Evolutionary conservation across 2,329 filamentous ascomycete genomes (phyloP).

Genomic region (Ilyonectria sp.): DNA sequence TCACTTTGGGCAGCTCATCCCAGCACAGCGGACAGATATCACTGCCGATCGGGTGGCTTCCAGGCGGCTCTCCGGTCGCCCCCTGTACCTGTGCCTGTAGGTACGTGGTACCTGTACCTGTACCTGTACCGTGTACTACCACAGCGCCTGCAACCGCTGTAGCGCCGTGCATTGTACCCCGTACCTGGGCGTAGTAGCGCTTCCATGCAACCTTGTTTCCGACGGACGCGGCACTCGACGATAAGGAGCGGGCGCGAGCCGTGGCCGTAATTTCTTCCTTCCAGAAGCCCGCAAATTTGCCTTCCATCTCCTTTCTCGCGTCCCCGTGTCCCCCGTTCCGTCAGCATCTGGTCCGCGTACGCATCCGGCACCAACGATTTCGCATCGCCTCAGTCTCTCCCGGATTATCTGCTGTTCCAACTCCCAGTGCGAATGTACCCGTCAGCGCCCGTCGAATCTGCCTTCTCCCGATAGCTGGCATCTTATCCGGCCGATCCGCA

Average conservation of each 20-base stretch:
- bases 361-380: constrained; percentile 10
- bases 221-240: not conserved
- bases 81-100: not conserved
- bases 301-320: constrained; percentile 25
- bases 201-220: not conserved
- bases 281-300: constrained; percentile 29
- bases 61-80: not conserved
- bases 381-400: not conserved
- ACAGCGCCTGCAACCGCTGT: not conserved
- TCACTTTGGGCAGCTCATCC: not conserved
- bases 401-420: not conserved
- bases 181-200: not conserved
- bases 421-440: constrained; percentile 10
- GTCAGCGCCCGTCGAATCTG: not conserved
- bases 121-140: too few relatives aligned
- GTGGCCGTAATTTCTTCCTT: constrained; percentile 30
- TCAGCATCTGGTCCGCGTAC: constrained; percentile 10
- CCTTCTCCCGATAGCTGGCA: constrained; percentile 13
- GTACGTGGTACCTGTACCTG: too few relatives aligned
- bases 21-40: constrained; percentile 1
- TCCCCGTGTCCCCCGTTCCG: not conserved
- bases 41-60: not conserved
- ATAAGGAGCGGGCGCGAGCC: constrained; percentile 13
- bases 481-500: constrained; percentile 26
- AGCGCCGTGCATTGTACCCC: not conserved